Evolutionary conservation across 345 rosid genomes (phyloP).

Genomic region (Arabis hirsuta): DNA sequence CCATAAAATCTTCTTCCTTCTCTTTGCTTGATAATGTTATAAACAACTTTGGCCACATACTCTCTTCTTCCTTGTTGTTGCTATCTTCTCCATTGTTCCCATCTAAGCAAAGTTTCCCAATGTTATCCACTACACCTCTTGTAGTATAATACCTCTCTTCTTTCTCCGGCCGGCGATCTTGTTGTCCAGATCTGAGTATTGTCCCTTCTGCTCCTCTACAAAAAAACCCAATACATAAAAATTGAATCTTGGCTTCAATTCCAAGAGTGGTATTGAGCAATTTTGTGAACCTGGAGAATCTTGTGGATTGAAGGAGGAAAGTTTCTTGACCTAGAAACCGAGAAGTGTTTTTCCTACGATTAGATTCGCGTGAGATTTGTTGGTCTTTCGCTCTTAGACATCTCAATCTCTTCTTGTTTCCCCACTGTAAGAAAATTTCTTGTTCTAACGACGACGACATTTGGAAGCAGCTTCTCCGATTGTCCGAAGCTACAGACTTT

Average conservation of each 20-base stretch:
- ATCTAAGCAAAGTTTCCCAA: slow-evolving; percentile 54
- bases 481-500: slow-evolving; percentile 7
- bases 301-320: slow-evolving; percentile 45
- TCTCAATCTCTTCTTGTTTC: slow-evolving; percentile 83
- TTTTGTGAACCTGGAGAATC: slow-evolving; percentile 38
- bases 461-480: background rate
- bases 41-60: slow-evolving; percentile 76
- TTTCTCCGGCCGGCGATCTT: slow-evolving; percentile 60
- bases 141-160: slow-evolving; percentile 81
- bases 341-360: slow-evolving; percentile 50
- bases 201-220: slow-evolving; percentile 52
- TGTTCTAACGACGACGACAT: slow-evolving; percentile 40
- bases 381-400: slow-evolving; percentile 68
- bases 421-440: slow-evolving; percentile 84
- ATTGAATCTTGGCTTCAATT: background rate
- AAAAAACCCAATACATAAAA: background rate
- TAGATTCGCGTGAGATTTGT: slow-evolving; percentile 50
- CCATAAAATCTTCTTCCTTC: slow-evolving; percentile 94
- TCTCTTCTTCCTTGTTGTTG: slow-evolving; percentile 38
- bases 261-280: background rate
- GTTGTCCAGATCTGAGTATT: slow-evolving; percentile 49
- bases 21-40: slow-evolving; percentile 76
- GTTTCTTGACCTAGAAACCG: slow-evolving; percentile 48
- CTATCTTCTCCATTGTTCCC: slow-evolving; percentile 59
- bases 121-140: slow-evolving; percentile 75